Evolutionary conservation across 2,329 filamentous ascomycete genomes (phyloP), one percentile per base, ranked within the genome.

Genomic region (Alternaria conjuncta): DNA sequence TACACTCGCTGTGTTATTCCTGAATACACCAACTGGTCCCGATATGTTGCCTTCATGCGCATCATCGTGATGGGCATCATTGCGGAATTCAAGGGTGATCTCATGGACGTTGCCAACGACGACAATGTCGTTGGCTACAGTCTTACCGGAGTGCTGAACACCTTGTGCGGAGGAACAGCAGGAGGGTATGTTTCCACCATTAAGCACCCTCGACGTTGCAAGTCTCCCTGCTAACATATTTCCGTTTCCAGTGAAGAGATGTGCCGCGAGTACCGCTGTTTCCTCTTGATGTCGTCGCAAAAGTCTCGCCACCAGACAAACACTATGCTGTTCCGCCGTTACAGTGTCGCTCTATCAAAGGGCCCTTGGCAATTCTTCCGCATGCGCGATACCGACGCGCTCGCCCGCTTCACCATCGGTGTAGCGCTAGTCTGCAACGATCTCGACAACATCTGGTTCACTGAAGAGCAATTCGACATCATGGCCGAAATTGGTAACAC

Each of bases 341-440:
- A 80, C 49, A 67, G 70, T 13, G 66, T 71, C 21, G 69, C 67
- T 4, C 68, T 80, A 5, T 69, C 72, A 3, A 46, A 58, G 6
- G 69, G 65, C 0, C 78, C 78, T 0, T 49, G 65, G 53, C 55
- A 63, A 13, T 62, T 74, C 73, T 80, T 80, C 69, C 76, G 77
- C 10, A 57, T 79, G 44, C 75, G 78, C 4, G 78, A 80, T 59
- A 69, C 71, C 18, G 77, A 81, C 59, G 76, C 76, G 7, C 68
- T 80, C 2, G 70, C 65, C 9, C 72, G 78, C 23, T 79, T 78
- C 66, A 74, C 75, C 6, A 74, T 80, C 21, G 76, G 71, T 8
- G 68, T 68, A 9, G 76, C 78, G 0, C 63, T 81, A 18, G 72
- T 66, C 1, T 79, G 77, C 67, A 79, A 78, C 36, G 76, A 79